Conservation (phyloP, 148 eudicot species). For the Silene conica region DNA sequence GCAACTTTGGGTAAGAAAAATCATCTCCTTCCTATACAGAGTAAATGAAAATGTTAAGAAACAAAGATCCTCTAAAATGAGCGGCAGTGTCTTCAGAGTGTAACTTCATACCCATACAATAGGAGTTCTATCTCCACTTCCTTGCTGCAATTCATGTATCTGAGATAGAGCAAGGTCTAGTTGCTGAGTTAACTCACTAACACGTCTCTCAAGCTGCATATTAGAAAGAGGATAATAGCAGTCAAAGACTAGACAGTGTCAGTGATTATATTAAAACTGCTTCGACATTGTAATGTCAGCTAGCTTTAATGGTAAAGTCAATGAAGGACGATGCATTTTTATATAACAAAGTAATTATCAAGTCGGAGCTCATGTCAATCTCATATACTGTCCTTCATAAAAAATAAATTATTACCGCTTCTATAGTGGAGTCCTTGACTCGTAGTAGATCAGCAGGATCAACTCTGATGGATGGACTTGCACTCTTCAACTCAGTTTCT, state of each 20-base stretch:
- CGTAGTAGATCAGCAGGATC: conserved; percentile 42
- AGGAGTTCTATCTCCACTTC: conserved; percentile 42
- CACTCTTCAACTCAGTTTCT: conserved; percentile 65
- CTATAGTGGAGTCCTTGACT: conserved; percentile 76
- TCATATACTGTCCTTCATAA: neutral
- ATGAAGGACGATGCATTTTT: neutral
- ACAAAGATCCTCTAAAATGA: conserved; percentile 6
- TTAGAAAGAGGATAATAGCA: conserved; percentile 13
- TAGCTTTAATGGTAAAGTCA: no score
- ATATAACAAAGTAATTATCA: neutral
- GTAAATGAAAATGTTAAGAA: conserved; percentile 12
- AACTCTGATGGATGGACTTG: conserved; percentile 30
- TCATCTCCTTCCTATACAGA: conserved; percentile 44
- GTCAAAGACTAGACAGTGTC: no score
- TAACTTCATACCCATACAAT: conserved; percentile 35
- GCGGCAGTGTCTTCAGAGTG: neutral
- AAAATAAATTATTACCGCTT: conserved; percentile 47
- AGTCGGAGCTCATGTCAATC: conserved; percentile 1
- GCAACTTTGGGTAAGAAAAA: conserved; percentile 47
- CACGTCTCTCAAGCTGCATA: conserved; percentile 68
- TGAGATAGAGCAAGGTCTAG: conserved; percentile 71
- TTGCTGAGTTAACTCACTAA: conserved; percentile 63
- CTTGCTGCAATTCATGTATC: conserved; percentile 58
- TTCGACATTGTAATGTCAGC: no score
- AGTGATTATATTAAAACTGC: no score